Percentiles rank a stretch among this genome's conserved stretches.
These are phyloP conservation scores for Pyricularia pennisetigena DNA, from an alignment of 2,329 filamentous ascomycete species.

Conservation along the genomic window DNA sequence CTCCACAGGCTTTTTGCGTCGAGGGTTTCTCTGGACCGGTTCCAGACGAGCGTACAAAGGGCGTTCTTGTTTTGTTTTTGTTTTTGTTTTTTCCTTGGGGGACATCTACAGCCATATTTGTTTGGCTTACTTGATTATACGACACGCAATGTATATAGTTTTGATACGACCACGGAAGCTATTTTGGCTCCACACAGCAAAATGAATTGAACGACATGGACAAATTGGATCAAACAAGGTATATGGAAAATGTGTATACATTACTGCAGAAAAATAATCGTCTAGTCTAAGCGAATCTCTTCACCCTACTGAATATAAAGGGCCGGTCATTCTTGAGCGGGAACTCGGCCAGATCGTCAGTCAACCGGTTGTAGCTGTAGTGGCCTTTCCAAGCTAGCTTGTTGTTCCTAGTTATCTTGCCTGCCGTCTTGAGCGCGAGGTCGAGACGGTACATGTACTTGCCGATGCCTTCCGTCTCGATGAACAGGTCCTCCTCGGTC, in stretches of 20 bases:
- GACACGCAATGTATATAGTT: neutral
- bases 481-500: slow-evolving; percentile 57
- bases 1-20: neutral
- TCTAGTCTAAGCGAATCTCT: slow-evolving; percentile 35
- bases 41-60: neutral
- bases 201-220: neutral
- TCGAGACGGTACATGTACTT: slow-evolving; percentile 86
- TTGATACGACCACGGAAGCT: neutral
- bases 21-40: neutral
- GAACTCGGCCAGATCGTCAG: slow-evolving; percentile 87
- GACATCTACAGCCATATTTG: neutral
- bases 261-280: neutral
- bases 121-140: neutral
- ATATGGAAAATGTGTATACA: neutral
- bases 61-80: no score
- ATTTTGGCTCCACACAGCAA: neutral
- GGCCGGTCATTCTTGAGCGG: slow-evolving; percentile 51
- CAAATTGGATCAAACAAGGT: neutral
- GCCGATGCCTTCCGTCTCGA: slow-evolving; percentile 80
- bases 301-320: slow-evolving; percentile 58
- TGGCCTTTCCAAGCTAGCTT: slow-evolving; percentile 84
- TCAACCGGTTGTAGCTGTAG: slow-evolving; percentile 82
- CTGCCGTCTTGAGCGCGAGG: slow-evolving; percentile 56
- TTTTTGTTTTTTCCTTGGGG: no score
- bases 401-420: slow-evolving; percentile 63